Evolutionary conservation across 768 basidiomycete genomes (phyloP), one percentile per base, ranked within the genome.

Genomic region (Hericium rajendrae): DNA sequence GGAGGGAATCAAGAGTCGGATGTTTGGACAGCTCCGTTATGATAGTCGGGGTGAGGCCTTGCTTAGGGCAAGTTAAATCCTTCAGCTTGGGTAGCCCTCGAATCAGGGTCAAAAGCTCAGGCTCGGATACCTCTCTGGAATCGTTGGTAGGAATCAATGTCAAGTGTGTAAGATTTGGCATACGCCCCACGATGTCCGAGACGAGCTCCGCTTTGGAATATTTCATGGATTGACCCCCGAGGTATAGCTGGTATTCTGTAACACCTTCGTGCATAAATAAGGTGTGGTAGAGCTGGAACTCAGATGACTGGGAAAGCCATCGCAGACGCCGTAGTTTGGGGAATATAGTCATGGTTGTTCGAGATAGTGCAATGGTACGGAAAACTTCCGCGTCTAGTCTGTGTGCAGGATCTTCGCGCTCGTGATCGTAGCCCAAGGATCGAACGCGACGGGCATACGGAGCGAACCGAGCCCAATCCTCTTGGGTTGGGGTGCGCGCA

Each of bases 191-290:
- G 43, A 61, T 38, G 38, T 61, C 57, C 2, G 40, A 16, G 41
- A 46, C 15, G 22, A 20, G 37, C 18, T 54, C 39, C 20, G 37
- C 11, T 12, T 41, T 48, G 43, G 26, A 32, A 15, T 54, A 38
- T 37, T 40, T n/a, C 28, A 3, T 38, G 18, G 40, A 26, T 16
- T 41, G 18, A 6, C 52, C 38, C 9, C 26, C 38, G n/a, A 53
- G 15, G 4, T 39, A 22, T 22, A 61, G 58, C 20, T 46, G 20
- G 54, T 58, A 58, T 43, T 62, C 60, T 16, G 51, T 51, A 4
- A 62, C 39, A 56, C 55, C 54, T 54, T 62, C 62, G 49, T 62
- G 62, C 62, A 62, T 62, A 39, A 62, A 62, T 46, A 61, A 53
- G n/a, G 5, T 43, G 48, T 48, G 54, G 2, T 13, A 37, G 12